These are phyloP conservation scores for Lasiodiplodia sp. DNA, from an alignment of 2,329 filamentous ascomycete genomes.

Conservation along the genomic window DNA sequence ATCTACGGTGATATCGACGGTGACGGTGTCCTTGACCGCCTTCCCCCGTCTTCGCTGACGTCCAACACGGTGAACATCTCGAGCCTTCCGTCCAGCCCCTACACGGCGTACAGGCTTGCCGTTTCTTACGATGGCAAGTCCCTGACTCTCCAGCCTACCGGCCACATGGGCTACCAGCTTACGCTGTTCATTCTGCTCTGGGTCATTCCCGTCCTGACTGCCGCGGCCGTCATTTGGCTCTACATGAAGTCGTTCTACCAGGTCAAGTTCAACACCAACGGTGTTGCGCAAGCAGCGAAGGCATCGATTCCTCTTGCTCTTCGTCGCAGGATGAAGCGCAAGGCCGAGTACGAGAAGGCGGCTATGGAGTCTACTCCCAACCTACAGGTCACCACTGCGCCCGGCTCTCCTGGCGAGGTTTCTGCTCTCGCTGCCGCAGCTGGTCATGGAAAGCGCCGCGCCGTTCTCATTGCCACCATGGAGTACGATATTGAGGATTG, in stretches of 20 bases:
- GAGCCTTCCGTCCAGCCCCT: slow-evolving; percentile 52
- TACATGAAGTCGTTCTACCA: slow-evolving; percentile 70
- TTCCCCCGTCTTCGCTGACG: slow-evolving; percentile 66
- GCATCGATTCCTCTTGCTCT: slow-evolving; percentile 19
- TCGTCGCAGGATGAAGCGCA: slow-evolving; percentile 43
- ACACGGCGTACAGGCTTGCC: slow-evolving; percentile 56
- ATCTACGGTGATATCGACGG: slow-evolving; percentile 68
- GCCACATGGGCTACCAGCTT: slow-evolving; percentile 62
- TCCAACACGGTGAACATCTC: slow-evolving; percentile 67
- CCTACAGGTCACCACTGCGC: slow-evolving; percentile 13
- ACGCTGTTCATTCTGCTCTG: slow-evolving; percentile 62
- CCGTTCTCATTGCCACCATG: slow-evolving; percentile 66
- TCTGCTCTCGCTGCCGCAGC: slow-evolving; percentile 9
- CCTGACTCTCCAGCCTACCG: slow-evolving; percentile 61
- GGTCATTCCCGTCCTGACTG: slow-evolving; percentile 61
- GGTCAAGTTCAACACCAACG: slow-evolving; percentile 61
- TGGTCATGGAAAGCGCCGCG: slow-evolving; percentile 14
- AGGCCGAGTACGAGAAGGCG: slow-evolving; percentile 41
- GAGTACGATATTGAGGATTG: slow-evolving; percentile 76
- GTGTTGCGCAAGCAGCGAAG: slow-evolving; percentile 48
- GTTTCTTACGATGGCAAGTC: slow-evolving; percentile 62
- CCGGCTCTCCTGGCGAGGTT: not conserved
- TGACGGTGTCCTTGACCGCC: slow-evolving; percentile 67
- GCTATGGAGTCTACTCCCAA: slow-evolving; percentile 31
- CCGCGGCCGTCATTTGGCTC: slow-evolving; percentile 58